These are phyloP conservation scores for Hamigera avellanea DNA, from an alignment of 495 filamentous ascomycete genomes.

Conservation along the genomic window DNA sequence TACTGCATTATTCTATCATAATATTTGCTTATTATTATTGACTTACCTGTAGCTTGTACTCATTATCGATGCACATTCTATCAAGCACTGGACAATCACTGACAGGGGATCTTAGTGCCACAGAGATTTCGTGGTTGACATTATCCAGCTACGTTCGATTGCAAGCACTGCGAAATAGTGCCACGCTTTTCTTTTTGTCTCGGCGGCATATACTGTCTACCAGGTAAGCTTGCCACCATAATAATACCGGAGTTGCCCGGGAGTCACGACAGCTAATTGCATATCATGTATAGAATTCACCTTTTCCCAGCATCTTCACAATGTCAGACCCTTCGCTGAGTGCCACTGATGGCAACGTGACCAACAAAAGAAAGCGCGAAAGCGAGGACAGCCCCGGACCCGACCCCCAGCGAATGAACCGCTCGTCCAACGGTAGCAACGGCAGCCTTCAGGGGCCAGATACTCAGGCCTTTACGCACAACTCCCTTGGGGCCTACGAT, in stretches of 20 bases:
- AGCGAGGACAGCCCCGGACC: constrained; percentile 31
- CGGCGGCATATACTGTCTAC: background rate
- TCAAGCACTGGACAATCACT: background rate
- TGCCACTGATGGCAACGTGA: constrained; percentile 22
- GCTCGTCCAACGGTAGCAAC: constrained; percentile 35
- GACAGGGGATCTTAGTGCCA: background rate
- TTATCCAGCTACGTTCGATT: background rate
- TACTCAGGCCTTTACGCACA: constrained; percentile 27
- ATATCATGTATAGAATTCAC: background rate
- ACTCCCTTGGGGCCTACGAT: constrained; percentile 27
- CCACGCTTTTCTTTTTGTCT: background rate
- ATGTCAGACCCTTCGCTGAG: constrained; percentile 35
- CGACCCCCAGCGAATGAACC: constrained; percentile 31
- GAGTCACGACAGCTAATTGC: background rate
- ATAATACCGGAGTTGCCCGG: too few relatives aligned
- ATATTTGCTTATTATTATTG: too few relatives aligned
- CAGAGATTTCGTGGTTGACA: background rate
- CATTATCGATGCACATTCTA: too few relatives aligned
- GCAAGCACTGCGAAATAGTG: background rate
- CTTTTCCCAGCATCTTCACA: constrained; percentile 2
- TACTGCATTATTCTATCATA: too few relatives aligned
- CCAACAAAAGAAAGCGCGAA: constrained; percentile 36
- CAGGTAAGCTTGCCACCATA: background rate
- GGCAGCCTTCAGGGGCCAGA: constrained; percentile 29
- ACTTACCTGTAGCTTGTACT: too few relatives aligned